phyloP scores from a whole-genome alignment of 2,329 filamentous ascomycete species.

The Coniochaeta sp. region DNA sequence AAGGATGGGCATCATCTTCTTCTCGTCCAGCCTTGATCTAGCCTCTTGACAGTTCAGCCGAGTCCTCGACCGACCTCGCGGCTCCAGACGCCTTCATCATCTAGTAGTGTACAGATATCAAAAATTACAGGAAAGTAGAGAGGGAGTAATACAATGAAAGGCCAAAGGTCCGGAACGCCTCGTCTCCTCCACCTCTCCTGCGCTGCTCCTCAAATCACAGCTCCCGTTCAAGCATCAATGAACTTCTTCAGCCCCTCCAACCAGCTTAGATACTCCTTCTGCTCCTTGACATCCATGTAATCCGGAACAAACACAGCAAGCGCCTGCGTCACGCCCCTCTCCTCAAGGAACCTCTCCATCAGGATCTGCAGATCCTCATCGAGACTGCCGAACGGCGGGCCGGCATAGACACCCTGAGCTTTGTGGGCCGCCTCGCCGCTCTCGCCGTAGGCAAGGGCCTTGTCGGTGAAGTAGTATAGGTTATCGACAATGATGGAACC shows the following conservation, averaged over 20 bases:
- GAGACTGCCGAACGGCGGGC: conserved; percentile 86
- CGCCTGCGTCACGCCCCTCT: conserved; percentile 80
- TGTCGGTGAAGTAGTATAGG: conserved; percentile 75
- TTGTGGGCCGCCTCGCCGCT: conserved; percentile 70
- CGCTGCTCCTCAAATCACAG: no score
- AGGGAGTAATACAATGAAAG: conserved; percentile 1
- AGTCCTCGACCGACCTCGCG: not conserved
- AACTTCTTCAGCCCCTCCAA: conserved; percentile 81
- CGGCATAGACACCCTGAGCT: conserved; percentile 74
- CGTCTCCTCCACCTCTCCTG: not conserved
- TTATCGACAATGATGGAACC: conserved; percentile 84
- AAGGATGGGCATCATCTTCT: not conserved
- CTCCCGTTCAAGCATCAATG: conserved; percentile 58
- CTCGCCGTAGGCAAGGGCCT: conserved; percentile 67
- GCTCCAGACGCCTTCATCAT: not conserved
- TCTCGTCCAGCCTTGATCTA: not conserved
- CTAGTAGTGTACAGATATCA: not conserved
- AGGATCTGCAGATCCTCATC: conserved; percentile 93
- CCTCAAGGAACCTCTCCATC: conserved; percentile 89
- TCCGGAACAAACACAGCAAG: conserved; percentile 89
- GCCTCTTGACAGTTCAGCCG: not conserved
- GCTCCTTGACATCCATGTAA: conserved; percentile 97
- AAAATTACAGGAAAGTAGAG: conserved; percentile 1
- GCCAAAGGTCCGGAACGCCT: not conserved
- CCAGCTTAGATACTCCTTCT: conserved; percentile 93